Evolutionary conservation across 768 basidiomycete genomes (phyloP).

Genomic region (Serendipita sp.): DNA sequence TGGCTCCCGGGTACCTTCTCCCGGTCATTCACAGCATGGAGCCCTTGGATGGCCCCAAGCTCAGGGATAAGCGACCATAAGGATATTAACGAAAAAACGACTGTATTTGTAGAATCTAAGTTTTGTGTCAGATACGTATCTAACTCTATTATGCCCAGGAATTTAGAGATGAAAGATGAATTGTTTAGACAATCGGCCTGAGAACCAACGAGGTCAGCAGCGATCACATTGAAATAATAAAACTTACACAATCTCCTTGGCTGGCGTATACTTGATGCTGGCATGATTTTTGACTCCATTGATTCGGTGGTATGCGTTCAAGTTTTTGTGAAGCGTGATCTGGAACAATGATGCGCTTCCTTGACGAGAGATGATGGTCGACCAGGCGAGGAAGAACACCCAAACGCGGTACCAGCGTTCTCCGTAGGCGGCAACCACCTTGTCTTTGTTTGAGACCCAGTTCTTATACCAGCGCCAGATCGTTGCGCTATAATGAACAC

Average conservation of each 20-base stretch:
- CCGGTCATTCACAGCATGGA: too few species aligned
- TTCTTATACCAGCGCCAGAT: conserved; percentile 90
- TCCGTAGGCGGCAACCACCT: conserved; percentile 77
- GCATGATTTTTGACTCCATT: conserved; percentile 63
- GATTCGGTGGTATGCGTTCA: conserved; percentile 88
- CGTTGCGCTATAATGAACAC: conserved; percentile 92
- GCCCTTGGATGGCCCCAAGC: too few species aligned
- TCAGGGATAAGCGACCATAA: too few species aligned
- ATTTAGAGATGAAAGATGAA: background rate
- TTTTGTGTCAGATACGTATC: background rate
- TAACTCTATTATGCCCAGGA: background rate
- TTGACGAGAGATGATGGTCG: conserved; percentile 73
- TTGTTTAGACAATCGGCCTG: background rate
- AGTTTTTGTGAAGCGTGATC: conserved; percentile 93
- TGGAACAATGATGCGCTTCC: conserved; percentile 91
- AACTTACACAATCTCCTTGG: conserved; percentile 6
- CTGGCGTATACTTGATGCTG: background rate
- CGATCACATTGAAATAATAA: background rate
- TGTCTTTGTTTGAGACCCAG: conserved; percentile 88
- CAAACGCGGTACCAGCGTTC: conserved; percentile 90
- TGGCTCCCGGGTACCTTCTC: too few species aligned
- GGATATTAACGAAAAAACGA: background rate
- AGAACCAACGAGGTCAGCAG: background rate
- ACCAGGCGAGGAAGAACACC: conserved; percentile 93
- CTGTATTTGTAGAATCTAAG: background rate